Evolutionary conservation across 2,329 filamentous ascomycete species (phyloP), one percentile per base, ranked within the genome.

Genomic region (Ampelomyces quisqualis): DNA sequence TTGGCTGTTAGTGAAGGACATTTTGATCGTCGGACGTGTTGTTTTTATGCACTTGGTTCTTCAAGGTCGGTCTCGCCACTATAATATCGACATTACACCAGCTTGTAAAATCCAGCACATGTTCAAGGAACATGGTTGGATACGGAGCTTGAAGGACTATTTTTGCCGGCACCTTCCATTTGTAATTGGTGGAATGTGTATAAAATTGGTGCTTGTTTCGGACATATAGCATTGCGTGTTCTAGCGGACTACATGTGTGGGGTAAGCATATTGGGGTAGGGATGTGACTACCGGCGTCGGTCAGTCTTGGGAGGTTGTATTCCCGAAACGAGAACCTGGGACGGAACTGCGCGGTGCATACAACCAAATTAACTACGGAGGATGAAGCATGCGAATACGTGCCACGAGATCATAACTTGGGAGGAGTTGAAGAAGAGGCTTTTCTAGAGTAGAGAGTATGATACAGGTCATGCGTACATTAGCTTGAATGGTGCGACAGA

Each of bases 181-280:
- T 18, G 13, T 26, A 7, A 34, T 34, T 34, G 32, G 32, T 34
- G 32, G 32, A 34, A 34, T 26, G 13, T 21, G 5, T 7, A 4
- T 13, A 11, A 7, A 8, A 13, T 13, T 15, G 6, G n/a, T 15
- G 5, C n/a, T 24, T 24, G 29, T 40, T 27, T 34, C 29, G 37
- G 37, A 15, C 32, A 34, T 33, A 40, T 40, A 32, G 37, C 27
- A 24, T 14, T 20, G 22, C 28, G 22, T n/a, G n/a, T 11, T 28
- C 13, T 31, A 32, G 26, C 36, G 27, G 20, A 7, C 7, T 7
- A n/a, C 9, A 19, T 26, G 22, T 39, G 37, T 39, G 37, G 37
- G 22, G 37, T 26, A 27, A 9, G 3, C n/a, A 33, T 33, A 34
- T 33, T 38, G 14, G 10, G 11, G 35, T 22, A 22, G 10, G 33